phyloP scores from a whole-genome alignment of 148 eudicot species.

The Vaccinium vitisidaea region DNA sequence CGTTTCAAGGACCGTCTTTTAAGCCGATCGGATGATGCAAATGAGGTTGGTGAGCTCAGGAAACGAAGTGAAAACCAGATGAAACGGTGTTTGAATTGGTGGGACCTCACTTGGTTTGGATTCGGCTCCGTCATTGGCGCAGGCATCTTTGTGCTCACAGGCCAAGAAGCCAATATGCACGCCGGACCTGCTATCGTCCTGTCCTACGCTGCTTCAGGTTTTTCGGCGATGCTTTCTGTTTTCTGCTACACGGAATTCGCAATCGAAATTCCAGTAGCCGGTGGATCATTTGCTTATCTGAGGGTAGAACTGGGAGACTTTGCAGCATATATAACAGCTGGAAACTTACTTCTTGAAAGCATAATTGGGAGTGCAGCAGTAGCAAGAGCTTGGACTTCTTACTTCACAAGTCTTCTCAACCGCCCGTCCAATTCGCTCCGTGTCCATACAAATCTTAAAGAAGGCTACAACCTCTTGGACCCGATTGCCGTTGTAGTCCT shows the following conservation, averaged over 20 bases:
- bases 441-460: conserved; percentile 33
- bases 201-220: conserved; percentile 59
- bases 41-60: conserved; percentile 47
- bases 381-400: conserved; percentile 73
- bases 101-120: conserved; percentile 86
- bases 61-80: conserved; percentile 56
- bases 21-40: conserved; percentile 50
- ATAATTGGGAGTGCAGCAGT: conserved; percentile 63
- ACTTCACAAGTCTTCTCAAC: conserved; percentile 55
- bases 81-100: conserved; percentile 71
- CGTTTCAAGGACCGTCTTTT: conserved; percentile 59
- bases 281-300: conserved; percentile 72
- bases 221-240: conserved; percentile 82
- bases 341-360: conserved; percentile 58
- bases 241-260: conserved; percentile 87
- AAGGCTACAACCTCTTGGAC: conserved; percentile 55
- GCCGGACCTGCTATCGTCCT: conserved; percentile 73
- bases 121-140: conserved; percentile 76
- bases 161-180: conserved; percentile 57
- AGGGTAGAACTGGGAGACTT: conserved; percentile 76
- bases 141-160: conserved; percentile 83
- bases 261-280: conserved; percentile 74
- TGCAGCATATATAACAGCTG: conserved; percentile 65
- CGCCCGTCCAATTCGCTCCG: conserved; percentile 48
- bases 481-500: conserved; percentile 61